Conservation (phyloP, 2,329 filamentous ascomycete species). For the Hymenoscyphus occultus region DNA sequence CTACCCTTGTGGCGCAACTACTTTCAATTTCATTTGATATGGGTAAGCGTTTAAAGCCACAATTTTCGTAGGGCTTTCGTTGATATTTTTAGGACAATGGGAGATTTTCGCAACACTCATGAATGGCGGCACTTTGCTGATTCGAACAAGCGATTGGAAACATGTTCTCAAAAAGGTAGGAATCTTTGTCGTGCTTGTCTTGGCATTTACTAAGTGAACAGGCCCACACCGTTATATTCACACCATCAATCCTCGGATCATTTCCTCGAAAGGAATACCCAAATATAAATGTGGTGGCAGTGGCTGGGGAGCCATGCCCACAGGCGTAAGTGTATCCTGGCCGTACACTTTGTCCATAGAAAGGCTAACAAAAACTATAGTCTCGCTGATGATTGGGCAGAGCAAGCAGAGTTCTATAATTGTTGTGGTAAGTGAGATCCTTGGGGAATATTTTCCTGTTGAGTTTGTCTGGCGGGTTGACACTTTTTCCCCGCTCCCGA, state of each 20-base stretch:
- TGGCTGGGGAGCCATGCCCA: slow-evolving; percentile 52
- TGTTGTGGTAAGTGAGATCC: slow-evolving; percentile 44
- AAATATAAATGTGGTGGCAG: slow-evolving; percentile 51
- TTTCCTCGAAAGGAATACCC: slow-evolving; percentile 48
- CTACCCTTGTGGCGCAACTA: slow-evolving; percentile 52
- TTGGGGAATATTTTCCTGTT: no score
- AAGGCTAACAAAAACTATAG: slow-evolving; percentile 21
- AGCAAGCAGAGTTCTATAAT: slow-evolving; percentile 50
- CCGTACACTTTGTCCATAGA: background rate
- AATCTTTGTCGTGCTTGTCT: background rate
- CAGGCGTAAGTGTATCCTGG: slow-evolving; percentile 38
- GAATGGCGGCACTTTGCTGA: slow-evolving; percentile 55
- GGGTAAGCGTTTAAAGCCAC: slow-evolving; percentile 42
- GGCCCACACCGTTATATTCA: slow-evolving; percentile 50
- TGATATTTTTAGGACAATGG: slow-evolving; percentile 49
- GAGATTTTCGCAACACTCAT: slow-evolving; percentile 56
- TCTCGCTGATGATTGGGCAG: slow-evolving; percentile 55
- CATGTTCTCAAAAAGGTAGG: slow-evolving; percentile 45
- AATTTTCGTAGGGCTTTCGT: no score
- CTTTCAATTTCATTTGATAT: slow-evolving; percentile 60
- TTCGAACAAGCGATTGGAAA: slow-evolving; percentile 50
- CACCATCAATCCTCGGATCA: slow-evolving; percentile 52
- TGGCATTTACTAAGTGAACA: background rate
- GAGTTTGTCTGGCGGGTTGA: no score
- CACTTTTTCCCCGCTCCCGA: no score